Base-by-base conservation (phyloP, 2,329 filamentous ascomycete species). In the Colletotrichum cereale region DNA sequence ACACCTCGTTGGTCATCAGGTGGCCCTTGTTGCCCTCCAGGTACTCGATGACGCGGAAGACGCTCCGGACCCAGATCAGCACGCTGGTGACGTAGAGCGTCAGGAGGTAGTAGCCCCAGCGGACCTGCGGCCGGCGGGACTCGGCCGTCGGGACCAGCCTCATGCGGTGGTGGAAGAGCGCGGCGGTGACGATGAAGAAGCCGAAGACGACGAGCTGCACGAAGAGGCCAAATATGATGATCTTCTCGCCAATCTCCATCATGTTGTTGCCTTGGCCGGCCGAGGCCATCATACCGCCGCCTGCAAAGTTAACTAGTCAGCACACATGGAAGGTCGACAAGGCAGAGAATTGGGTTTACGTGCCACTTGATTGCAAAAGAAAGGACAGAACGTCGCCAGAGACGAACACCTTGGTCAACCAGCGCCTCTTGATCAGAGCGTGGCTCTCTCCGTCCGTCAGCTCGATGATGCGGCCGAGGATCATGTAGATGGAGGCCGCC, bases 151-250 rank as follows among this genome's bases (percentile, higher is more conserved):
- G 75, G 5, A 47, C 44, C 1, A n/a, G 38, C 4, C 24, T 21
- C 12, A 79, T 57, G 5, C 76, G 75, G 11, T 66, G 67, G 69
- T 89, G 84, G 76, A 88, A 87, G 0, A 85, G 73, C 0, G 81
- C 72, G 0, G 86, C 81, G 0, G 84, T 81, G 4, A 84, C 53
- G 12, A 88, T 78, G 75, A 90, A 90, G 57, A 89, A 79, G 21
- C 81, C 80, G 72, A 90, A 89, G 53, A 86, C 81, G 29, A 85
- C 48, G 2, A 90, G 82, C 74, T 91, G 88, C 2, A 88, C 76
- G n/a, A 86, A 79, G 2, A 91, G 78, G 11, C 88, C 88, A 4
- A 74, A 83, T 18, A 90, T 78, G 18, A 89, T 84, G 62, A 89
- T 78, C 21, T 84, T 82, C 72, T 86, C 79, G 16, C 85, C 86